A percentile compares a stretch with the other conserved stretches of the same genome.
These are phyloP conservation scores for Ormosia emarginata DNA, from an alignment of 306 rosid species.

Conservation along the genomic window DNA sequence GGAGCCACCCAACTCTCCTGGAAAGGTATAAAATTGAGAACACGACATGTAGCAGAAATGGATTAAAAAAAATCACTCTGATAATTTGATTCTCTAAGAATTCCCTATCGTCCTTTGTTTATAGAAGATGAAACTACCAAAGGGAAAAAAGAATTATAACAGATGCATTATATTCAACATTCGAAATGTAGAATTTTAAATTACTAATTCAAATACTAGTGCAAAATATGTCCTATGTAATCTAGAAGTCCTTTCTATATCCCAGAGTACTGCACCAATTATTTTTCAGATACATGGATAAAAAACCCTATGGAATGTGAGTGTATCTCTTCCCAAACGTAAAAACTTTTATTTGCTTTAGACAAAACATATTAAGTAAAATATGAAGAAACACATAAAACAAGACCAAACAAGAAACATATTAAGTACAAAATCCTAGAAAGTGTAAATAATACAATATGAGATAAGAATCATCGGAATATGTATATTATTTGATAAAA, in stretches of 20 bases:
- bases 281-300: not conserved
- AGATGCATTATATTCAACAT: not conserved
- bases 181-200: not conserved
- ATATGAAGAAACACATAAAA: not conserved
- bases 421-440: not conserved
- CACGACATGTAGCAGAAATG: not conserved
- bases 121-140: not conserved
- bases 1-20: constrained; percentile 99
- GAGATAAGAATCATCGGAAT: not conserved
- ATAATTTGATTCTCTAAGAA: not conserved
- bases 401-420: not conserved
- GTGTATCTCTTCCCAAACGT: not conserved
- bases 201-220: not conserved
- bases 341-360: not conserved
- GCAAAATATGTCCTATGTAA: not conserved
- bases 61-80: not conserved
- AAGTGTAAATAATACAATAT: not conserved
- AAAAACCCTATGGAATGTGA: not conserved
- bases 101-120: not conserved
- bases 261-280: not conserved
- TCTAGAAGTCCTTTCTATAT: not conserved
- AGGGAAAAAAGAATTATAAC: not conserved
- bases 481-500: not conserved
- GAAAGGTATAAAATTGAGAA: constrained; percentile 8
- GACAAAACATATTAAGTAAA: no score